Conservation (phyloP, 108 stramenopile genomes). For the Skeletonema marinoi region DNA sequence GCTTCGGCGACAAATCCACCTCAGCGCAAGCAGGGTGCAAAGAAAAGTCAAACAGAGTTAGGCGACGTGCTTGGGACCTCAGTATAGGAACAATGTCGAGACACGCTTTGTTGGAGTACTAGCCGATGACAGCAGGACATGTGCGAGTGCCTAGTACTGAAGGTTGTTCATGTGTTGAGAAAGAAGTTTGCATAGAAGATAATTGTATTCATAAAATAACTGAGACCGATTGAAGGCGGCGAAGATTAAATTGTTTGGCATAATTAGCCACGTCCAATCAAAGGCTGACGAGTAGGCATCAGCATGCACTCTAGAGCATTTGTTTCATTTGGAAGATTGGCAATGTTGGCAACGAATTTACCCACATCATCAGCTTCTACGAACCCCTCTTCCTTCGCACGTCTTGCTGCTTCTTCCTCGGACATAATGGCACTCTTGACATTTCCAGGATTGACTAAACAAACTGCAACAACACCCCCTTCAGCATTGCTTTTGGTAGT, state of each 20-base stretch:
- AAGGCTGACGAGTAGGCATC: conserved; percentile 46
- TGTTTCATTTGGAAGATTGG: conserved; percentile 38
- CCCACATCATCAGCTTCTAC: conserved; percentile 47
- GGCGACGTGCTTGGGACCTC: too few relatives aligned
- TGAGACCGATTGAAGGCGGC: background rate
- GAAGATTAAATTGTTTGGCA: background rate
- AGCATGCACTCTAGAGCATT: conserved; percentile 47
- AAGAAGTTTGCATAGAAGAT: background rate
- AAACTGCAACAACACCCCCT: conserved; percentile 33
- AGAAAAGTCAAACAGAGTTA: background rate
- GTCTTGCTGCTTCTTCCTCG: conserved; percentile 23
- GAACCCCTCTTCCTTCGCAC: conserved; percentile 46
- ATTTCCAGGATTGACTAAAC: conserved; percentile 50
- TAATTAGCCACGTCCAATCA: conserved; percentile 47
- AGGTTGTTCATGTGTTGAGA: background rate
- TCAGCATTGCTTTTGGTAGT: conserved; percentile 30
- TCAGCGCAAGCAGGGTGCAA: background rate
- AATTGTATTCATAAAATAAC: background rate
- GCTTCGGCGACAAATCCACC: background rate
- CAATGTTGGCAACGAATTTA: conserved; percentile 34
- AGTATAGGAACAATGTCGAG: background rate
- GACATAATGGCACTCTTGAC: conserved; percentile 49
- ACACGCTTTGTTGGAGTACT: background rate
- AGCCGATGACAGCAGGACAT: background rate
- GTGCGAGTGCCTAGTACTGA: background rate